Evolutionary conservation across 371 early-diverging fungal genomes (phyloP).

Genomic region (Apophysomyces variabilis): DNA sequence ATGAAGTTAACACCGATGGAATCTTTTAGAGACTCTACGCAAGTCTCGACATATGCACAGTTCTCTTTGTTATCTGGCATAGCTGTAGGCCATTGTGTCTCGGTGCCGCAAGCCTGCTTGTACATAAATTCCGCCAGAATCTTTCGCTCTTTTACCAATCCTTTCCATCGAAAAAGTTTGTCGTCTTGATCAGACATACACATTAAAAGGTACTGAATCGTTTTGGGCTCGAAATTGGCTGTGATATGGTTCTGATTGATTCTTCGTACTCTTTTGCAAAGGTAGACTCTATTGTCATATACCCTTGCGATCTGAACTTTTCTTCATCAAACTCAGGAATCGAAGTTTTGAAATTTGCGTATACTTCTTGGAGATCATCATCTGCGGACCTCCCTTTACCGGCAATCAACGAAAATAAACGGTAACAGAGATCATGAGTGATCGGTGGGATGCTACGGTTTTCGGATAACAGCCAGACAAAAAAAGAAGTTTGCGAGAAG

Average conservation of each 20-base stretch:
- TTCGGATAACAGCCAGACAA: not conserved
- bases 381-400: not conserved
- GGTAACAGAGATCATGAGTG: not conserved
- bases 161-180: not conserved
- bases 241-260: too few species aligned
- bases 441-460: not conserved
- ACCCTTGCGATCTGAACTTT: too few species aligned
- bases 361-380: too few species aligned
- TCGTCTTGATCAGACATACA: not conserved
- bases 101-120: not conserved
- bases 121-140: not conserved
- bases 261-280: too few species aligned
- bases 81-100: not conserved
- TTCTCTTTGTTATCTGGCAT: not conserved
- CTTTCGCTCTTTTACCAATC: not conserved
- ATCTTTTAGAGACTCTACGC: not conserved
- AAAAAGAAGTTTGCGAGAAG: not conserved
- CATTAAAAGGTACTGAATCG: not conserved
- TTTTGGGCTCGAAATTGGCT: not conserved
- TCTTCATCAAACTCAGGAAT: too few species aligned
- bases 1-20: not conserved
- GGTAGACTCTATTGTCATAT: too few species aligned
- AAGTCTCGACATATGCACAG: not conserved
- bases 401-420: constrained; percentile 2
- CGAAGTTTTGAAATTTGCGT: too few species aligned